phyloP scores from a whole-genome alignment of 371 early-diverging fungal species.

The Choanephora cucurbitarum region DNA sequence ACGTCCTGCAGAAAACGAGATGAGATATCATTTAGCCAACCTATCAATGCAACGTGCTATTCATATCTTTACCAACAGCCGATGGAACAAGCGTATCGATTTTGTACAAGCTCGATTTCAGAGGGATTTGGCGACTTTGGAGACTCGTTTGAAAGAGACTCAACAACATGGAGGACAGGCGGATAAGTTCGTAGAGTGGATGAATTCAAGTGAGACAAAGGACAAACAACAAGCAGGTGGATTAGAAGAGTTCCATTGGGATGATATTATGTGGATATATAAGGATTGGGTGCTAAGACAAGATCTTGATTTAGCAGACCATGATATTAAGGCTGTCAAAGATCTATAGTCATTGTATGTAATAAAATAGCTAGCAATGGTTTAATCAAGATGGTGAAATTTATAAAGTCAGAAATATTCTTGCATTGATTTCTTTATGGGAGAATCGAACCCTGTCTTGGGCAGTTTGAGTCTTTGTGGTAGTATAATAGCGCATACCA shows the following conservation, averaged over 20 bases:
- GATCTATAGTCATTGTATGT: no score
- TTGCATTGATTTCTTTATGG: no score
- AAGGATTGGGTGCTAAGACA: slow-evolving; percentile 30
- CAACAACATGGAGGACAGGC: slow-evolving; percentile 25
- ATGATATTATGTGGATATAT: slow-evolving; percentile 41
- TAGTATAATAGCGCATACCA: no score
- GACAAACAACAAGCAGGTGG: slow-evolving; percentile 13
- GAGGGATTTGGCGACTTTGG: slow-evolving; percentile 23
- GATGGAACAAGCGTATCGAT: slow-evolving; percentile 34
- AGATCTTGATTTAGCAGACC: slow-evolving; percentile 19
- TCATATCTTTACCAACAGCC: slow-evolving; percentile 34
- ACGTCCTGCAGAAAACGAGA: slow-evolving; percentile 4
- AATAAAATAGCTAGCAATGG: no score
- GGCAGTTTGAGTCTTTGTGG: no score
- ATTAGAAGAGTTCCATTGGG: slow-evolving; percentile 27
- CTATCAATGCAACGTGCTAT: slow-evolving; percentile 37
- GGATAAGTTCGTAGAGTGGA: slow-evolving; percentile 33
- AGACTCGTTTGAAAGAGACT: slow-evolving; percentile 14
- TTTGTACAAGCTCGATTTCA: slow-evolving; percentile 36
- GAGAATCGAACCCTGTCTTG: no score
- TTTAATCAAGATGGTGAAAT: no score
- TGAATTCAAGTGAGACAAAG: slow-evolving; percentile 13
- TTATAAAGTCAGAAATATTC: no score
- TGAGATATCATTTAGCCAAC: slow-evolving; percentile 40
- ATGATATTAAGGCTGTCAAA: slow-evolving; percentile 23